phyloP scores from a whole-genome alignment of 257 asterid species.

The Solanum arcanum region DNA sequence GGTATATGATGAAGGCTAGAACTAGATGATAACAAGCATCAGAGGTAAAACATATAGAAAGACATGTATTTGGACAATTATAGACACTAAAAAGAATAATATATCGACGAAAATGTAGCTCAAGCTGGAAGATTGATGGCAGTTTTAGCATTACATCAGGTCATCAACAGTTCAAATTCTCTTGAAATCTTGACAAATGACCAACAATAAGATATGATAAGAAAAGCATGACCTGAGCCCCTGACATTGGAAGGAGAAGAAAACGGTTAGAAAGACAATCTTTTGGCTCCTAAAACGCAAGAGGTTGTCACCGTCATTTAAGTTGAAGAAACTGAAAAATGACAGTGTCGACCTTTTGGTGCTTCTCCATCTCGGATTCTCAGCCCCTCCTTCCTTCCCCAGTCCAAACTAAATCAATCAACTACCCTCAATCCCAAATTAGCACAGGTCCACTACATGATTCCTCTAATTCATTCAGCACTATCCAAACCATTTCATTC shows the following conservation, averaged over 20 bases:
- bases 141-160: neutral
- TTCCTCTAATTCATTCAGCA: neutral
- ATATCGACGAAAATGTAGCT: neutral
- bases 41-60: neutral
- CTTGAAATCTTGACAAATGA: neutral
- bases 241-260: neutral
- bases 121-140: neutral
- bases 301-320: neutral
- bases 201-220: neutral
- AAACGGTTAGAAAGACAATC: neutral
- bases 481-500: neutral
- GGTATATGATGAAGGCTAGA: neutral
- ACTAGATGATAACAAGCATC: neutral
- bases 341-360: neutral
- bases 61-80: neutral
- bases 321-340: neutral
- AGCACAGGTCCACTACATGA: neutral
- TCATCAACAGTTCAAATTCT: neutral
- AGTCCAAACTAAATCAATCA: neutral
- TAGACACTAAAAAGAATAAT: neutral
- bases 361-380: neutral
- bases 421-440: neutral
- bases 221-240: neutral
- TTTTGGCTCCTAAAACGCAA: neutral
- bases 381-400: neutral